Conservation (phyloP, 1,139 yeast genomes). For the Debaryomyces singareniensis region DNA sequence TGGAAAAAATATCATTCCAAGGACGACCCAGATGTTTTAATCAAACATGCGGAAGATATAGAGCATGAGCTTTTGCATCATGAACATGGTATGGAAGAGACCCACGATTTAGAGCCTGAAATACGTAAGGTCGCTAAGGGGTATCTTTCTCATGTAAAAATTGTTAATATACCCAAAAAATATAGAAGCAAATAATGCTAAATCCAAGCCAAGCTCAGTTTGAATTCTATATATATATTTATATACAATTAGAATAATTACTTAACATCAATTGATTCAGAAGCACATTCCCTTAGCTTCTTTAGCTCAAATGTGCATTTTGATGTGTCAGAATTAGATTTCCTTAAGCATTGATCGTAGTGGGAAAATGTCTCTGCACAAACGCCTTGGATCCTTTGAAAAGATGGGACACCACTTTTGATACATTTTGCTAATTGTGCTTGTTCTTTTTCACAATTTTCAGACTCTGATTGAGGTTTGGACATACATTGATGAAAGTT, state of each 20-base stretch:
- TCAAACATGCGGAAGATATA: constrained; percentile 81
- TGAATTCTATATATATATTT: constrained; percentile 1
- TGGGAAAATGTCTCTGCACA: constrained; percentile 51
- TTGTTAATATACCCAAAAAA: constrained; percentile 32
- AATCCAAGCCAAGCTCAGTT: constrained; percentile 2
- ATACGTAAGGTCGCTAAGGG: constrained; percentile 26
- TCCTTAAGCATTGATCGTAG: constrained; percentile 55
- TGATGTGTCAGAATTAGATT: constrained; percentile 25
- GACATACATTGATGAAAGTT: constrained; percentile 61
- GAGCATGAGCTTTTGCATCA: constrained; percentile 88
- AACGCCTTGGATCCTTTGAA: constrained; percentile 52
- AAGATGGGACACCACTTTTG: constrained; percentile 53
- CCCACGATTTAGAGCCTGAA: constrained; percentile 51
- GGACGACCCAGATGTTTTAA: constrained; percentile 72
- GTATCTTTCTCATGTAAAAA: constrained; percentile 27
- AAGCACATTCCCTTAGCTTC: constrained; percentile 32
- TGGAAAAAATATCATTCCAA: constrained; percentile 84
- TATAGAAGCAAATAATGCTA: constrained; percentile 12
- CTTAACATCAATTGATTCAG: constrained; percentile 14
- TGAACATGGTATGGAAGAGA: constrained; percentile 70
- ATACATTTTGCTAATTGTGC: constrained; percentile 50
- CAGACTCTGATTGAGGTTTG: constrained; percentile 36
- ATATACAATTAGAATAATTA: constrained; percentile 1
- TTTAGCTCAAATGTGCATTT: constrained; percentile 31
- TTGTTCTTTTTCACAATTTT: constrained; percentile 48